Conservation (phyloP, 2,329 filamentous ascomycete species). For the Clonostachys byssicola region DNA sequence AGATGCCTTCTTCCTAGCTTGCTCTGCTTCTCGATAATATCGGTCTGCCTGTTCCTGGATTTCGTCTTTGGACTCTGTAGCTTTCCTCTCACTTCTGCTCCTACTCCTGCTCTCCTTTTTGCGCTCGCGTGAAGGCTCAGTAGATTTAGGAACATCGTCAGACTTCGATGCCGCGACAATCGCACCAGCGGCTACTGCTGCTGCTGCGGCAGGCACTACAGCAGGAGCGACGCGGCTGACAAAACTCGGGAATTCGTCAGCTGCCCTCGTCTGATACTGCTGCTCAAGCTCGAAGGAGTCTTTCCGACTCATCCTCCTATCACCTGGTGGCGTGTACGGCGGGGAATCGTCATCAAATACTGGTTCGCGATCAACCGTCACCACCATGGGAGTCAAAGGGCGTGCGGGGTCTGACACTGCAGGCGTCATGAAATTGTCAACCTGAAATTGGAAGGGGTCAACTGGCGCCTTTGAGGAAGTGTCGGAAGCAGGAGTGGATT, state of each 20-base stretch:
- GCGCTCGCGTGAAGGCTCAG: constrained; percentile 25
- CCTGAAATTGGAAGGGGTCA: constrained; percentile 57
- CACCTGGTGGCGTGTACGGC: constrained; percentile 9
- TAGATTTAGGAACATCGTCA: constrained; percentile 21
- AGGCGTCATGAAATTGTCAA: constrained; percentile 43
- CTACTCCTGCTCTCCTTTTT: not conserved
- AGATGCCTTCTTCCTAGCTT: constrained; percentile 48
- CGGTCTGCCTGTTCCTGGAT: constrained; percentile 55
- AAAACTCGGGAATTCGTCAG: constrained; percentile 13
- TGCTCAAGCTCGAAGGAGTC: constrained; percentile 43
- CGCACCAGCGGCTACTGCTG: constrained; percentile 40
- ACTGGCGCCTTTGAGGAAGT: constrained; percentile 23
- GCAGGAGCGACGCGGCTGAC: constrained; percentile 43
- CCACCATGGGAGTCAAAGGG: constrained; percentile 43
- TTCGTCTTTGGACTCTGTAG: constrained; percentile 26
- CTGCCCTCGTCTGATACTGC: constrained; percentile 15
- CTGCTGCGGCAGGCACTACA: constrained; percentile 38
- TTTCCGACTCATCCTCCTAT: constrained; percentile 39
- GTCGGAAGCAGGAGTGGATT: constrained; percentile 13
- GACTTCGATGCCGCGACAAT: constrained; percentile 34
- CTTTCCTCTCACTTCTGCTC: not conserved
- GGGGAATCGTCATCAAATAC: constrained; percentile 31
- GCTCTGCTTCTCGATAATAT: constrained; percentile 50
- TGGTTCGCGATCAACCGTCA: constrained; percentile 51
- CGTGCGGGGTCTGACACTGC: constrained; percentile 28